A percentile compares a stretch with the other conserved stretches of the same genome.
Conservation (phyloP, 345 rosid species). For the Toxicodendron radicans region DNA sequence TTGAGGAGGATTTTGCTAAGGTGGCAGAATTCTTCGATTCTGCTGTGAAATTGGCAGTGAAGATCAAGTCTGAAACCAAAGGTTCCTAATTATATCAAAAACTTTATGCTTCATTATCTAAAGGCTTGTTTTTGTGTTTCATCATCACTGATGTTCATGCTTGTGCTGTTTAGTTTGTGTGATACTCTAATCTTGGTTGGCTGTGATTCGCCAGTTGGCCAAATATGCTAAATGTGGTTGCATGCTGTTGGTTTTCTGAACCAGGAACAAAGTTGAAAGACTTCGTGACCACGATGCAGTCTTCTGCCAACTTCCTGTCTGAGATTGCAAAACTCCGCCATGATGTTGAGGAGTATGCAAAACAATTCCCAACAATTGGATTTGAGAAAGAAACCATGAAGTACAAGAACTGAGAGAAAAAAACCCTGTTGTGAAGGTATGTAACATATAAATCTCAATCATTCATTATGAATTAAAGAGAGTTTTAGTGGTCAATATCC, state of each 20-base stretch:
- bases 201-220: not conserved
- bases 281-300: slow-evolving; percentile 61
- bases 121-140: not conserved
- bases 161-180: not conserved
- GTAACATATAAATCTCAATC: too few relatives aligned
- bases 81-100: slow-evolving; percentile 41
- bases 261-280: slow-evolving; percentile 93
- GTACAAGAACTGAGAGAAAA: slow-evolving; percentile 69
- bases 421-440: slow-evolving; percentile 17
- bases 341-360: slow-evolving; percentile 82
- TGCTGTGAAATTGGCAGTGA: slow-evolving; percentile 62
- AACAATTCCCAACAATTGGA: slow-evolving; percentile 95
- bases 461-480: too few relatives aligned
- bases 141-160: not conserved
- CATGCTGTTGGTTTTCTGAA: slow-evolving; percentile 24
- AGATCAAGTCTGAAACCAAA: slow-evolving; percentile 80
- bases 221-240: slow-evolving; percentile 11
- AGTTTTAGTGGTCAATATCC: too few relatives aligned
- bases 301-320: slow-evolving; percentile 56
- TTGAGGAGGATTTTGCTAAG: slow-evolving; percentile 86
- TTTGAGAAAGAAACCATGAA: slow-evolving; percentile 96
- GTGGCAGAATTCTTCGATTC: slow-evolving; percentile 83
- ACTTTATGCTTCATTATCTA: slow-evolving; percentile 3
- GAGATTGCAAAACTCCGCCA: slow-evolving; percentile 69
- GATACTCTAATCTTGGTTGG: not conserved